phyloP scores from a whole-genome alignment of 371 early-diverging fungal genomes.

The Apophysomyces sp. region DNA sequence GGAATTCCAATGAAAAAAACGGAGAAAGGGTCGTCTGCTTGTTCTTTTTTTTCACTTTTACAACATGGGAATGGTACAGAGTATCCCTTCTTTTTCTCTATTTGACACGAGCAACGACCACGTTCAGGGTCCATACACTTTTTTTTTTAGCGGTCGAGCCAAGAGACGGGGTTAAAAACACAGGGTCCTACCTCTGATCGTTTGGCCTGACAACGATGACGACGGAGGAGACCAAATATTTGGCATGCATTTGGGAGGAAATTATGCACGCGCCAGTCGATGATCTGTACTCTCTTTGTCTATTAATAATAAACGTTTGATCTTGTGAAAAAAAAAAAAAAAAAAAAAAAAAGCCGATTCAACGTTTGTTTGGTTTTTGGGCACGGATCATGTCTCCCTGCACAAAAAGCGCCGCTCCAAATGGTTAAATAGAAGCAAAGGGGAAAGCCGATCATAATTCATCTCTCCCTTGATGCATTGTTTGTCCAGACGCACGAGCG shows the following conservation, averaged over 20 bases:
- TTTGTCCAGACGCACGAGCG: conserved; percentile 16
- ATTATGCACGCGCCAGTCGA: conserved; percentile 1
- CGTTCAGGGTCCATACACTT: conserved; percentile 1
- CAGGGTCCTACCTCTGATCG: neutral
- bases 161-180: conserved; percentile 1
- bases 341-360: neutral
- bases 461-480: conserved; percentile 10
- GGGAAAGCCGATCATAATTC: neutral
- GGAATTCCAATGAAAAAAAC: conserved; percentile 21
- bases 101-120: neutral
- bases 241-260: neutral
- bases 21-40: conserved; percentile 6
- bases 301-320: neutral
- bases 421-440: conserved; percentile 15
- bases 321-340: neutral
- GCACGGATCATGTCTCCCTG: conserved; percentile 2
- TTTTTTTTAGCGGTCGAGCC: conserved; percentile 5
- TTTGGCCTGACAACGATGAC: neutral
- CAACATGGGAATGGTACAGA: conserved; percentile 8
- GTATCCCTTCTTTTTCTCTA: neutral
- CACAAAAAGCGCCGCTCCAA: conserved; percentile 10
- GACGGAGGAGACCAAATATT: neutral
- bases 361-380: neutral
- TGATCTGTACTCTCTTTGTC: neutral
- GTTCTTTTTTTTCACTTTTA: neutral